Percentiles rank a stretch among this genome's conserved stretches.
phyloP scores from a whole-genome alignment of 2,329 filamentous ascomycete genomes.

The Sclerotinia trifoliorum region DNA sequence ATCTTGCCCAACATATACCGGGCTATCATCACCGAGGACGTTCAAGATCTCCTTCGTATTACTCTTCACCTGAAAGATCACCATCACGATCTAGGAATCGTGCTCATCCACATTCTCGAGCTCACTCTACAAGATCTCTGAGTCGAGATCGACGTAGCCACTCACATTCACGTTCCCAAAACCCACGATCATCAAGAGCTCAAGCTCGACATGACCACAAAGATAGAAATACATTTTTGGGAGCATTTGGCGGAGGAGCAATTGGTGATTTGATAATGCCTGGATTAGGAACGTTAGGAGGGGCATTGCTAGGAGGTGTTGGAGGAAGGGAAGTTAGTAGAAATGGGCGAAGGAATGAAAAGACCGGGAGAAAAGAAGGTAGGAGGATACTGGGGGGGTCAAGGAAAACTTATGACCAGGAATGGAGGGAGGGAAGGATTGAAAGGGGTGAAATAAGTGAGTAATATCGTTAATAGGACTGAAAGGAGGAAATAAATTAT shows the following conservation, averaged over 20 bases:
- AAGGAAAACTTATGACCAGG: slow-evolving; percentile 24
- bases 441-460: slow-evolving; percentile 21
- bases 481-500: background rate
- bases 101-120: background rate
- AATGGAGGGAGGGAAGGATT: slow-evolving; percentile 23
- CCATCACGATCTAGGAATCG: background rate
- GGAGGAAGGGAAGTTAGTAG: slow-evolving; percentile 27
- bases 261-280: slow-evolving; percentile 34
- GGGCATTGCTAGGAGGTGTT: slow-evolving; percentile 30
- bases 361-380: slow-evolving; percentile 12
- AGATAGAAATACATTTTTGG: slow-evolving; percentile 31
- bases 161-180: background rate
- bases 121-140: background rate
- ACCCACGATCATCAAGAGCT: slow-evolving; percentile 17
- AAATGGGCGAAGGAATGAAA: slow-evolving; percentile 4
- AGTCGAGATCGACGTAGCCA: background rate
- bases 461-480: background rate
- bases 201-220: slow-evolving; percentile 9
- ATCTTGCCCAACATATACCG: slow-evolving; percentile 24
- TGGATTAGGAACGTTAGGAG: slow-evolving; percentile 31
- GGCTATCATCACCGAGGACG: slow-evolving; percentile 3
- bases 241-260: slow-evolving; percentile 30
- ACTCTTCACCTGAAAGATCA: background rate
- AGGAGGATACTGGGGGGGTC: background rate
- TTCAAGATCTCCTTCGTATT: slow-evolving; percentile 8